These are phyloP conservation scores for Ascochyta pisi DNA, from an alignment of 2,329 filamentous ascomycete species.

Conservation along the genomic window DNA sequence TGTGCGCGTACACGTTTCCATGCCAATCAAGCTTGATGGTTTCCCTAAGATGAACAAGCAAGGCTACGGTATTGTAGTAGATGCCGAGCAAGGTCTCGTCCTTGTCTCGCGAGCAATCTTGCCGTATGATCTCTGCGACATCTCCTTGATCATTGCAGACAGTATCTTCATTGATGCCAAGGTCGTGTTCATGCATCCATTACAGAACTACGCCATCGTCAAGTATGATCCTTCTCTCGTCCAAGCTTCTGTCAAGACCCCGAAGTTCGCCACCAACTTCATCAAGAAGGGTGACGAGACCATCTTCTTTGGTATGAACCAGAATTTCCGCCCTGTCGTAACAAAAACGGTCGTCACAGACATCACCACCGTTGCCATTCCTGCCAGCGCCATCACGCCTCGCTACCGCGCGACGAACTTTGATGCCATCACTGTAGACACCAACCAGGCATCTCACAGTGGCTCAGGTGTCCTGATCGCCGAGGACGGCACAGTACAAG, in stretches of 20 bases:
- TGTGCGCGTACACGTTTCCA: constrained; percentile 87
- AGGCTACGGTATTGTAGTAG: constrained; percentile 96
- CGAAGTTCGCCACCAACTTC: constrained; percentile 78
- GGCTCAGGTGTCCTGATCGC: constrained; percentile 91
- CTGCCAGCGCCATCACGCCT: constrained; percentile 88
- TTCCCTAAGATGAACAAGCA: constrained; percentile 94
- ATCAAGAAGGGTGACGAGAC: constrained; percentile 94
- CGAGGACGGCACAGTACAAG: constrained; percentile 90
- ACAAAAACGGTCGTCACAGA: constrained; percentile 95
- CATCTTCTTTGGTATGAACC: constrained; percentile 98
- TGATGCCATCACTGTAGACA: constrained; percentile 96
- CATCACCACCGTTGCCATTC: constrained; percentile 95
- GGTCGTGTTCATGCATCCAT: constrained; percentile 91
- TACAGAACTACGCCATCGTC: constrained; percentile 96
- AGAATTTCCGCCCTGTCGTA: constrained; percentile 91
- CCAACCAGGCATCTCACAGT: constrained; percentile 86
- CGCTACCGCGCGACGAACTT: constrained; percentile 94
- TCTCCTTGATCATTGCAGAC: constrained; percentile 94
- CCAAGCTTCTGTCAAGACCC: constrained; percentile 90
- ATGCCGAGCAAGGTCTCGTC: constrained; percentile 93
- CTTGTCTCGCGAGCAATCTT: constrained; percentile 93
- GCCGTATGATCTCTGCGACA: constrained; percentile 95
- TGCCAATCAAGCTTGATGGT: constrained; percentile 97
- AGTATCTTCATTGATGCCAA: constrained; percentile 94
- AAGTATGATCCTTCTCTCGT: constrained; percentile 94